A percentile compares a stretch with the other conserved stretches of the same genome.
phyloP scores from a whole-genome alignment of 306 rosid genomes.

The Dalbergia cochinchinensis region DNA sequence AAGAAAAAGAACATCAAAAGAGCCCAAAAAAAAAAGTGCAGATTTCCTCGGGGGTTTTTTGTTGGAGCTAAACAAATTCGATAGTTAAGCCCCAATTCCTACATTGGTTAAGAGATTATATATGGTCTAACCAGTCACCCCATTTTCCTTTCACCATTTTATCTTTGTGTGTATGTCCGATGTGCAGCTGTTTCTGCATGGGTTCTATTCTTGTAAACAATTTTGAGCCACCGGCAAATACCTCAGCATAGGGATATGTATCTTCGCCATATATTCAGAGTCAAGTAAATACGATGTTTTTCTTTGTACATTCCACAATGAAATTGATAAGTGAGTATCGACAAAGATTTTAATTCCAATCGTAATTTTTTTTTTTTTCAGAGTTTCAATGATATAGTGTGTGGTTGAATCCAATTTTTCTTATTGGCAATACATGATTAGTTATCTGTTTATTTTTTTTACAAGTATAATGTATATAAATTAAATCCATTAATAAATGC shows the following conservation, averaged over 20 bases:
- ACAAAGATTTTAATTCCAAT: too few species aligned
- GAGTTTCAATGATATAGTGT: too few species aligned
- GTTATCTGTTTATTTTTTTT: too few species aligned
- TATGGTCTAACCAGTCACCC: conserved; percentile 15
- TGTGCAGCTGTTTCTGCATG: conserved; percentile 16
- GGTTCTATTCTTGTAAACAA: conserved; percentile 32
- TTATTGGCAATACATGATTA: too few species aligned
- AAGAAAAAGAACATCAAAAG: neutral
- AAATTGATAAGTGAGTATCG: too few species aligned
- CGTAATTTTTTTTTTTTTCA: too few species aligned
- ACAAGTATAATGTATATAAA: too few species aligned
- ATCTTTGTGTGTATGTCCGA: conserved; percentile 15
- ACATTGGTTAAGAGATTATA: conserved; percentile 31
- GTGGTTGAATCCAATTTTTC: too few species aligned
- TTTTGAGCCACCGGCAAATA: conserved; percentile 26
- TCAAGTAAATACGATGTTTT: neutral
- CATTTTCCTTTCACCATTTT: conserved; percentile 8
- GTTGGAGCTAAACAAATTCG: conserved; percentile 31
- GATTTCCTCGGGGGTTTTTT: neutral
- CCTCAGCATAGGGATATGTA: conserved; percentile 16
- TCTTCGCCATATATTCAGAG: neutral
- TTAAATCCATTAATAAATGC: too few species aligned
- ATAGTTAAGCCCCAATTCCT: conserved; percentile 14
- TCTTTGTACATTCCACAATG: neutral
- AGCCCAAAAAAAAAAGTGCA: neutral